Conservation (phyloP, 495 filamentous ascomycete genomes). For the Cercophora sp. region DNA sequence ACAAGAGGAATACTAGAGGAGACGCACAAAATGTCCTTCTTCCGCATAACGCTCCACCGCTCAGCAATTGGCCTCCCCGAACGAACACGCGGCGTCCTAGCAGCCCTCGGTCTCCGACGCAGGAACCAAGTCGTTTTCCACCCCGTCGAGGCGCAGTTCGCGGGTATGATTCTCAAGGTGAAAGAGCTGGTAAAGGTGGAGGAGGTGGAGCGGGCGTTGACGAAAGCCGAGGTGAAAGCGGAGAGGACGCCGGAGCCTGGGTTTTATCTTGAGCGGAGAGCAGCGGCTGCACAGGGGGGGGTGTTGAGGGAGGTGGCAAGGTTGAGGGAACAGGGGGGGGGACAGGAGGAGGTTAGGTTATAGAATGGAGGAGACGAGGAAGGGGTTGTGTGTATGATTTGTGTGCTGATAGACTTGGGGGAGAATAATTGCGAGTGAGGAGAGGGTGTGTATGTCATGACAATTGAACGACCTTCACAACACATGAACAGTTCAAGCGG, state of each 20-base stretch:
- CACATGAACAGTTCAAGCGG: no score
- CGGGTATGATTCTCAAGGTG: conserved; percentile 95
- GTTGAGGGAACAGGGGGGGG: neutral
- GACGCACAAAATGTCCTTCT: conserved; percentile 70
- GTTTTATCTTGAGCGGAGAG: conserved; percentile 73
- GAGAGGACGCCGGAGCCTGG: conserved; percentile 77
- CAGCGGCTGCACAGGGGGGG: neutral
- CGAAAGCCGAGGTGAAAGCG: conserved; percentile 66
- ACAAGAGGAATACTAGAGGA: conserved; percentile 32
- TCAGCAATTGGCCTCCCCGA: conserved; percentile 88
- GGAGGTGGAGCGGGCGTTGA: conserved; percentile 72
- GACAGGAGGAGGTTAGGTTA: conserved; percentile 17
- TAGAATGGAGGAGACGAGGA: neutral
- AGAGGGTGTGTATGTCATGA: no score
- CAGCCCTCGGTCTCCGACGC: conserved; percentile 83
- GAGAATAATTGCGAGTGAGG: no score
- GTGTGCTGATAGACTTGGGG: no score
- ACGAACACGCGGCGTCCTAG: conserved; percentile 76
- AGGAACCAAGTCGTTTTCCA: conserved; percentile 90
- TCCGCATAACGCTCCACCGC: conserved; percentile 91
- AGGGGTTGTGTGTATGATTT: neutral
- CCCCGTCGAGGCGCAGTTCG: conserved; percentile 74
- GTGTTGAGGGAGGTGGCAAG: neutral
- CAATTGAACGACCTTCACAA: no score
- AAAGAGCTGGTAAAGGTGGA: conserved; percentile 89